These are phyloP conservation scores for Xylaria longipes DNA, from an alignment of 495 filamentous ascomycete genomes.

Conservation along the genomic window DNA sequence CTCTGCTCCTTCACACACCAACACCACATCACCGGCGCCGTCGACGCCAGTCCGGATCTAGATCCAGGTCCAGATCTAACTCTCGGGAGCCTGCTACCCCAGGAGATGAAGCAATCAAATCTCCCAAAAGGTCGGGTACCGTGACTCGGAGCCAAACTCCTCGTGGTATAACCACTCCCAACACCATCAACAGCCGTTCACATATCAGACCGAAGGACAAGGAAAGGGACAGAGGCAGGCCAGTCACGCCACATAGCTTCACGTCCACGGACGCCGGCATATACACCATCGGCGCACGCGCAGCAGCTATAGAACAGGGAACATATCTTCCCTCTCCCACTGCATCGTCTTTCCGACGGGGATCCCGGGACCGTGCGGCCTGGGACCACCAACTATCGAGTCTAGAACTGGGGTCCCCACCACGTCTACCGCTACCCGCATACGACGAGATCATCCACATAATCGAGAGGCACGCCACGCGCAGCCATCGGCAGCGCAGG, in stretches of 20 bases:
- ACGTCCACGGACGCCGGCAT: constrained; percentile 78
- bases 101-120: constrained; percentile 20
- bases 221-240: constrained; percentile 19
- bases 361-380: constrained; percentile 31
- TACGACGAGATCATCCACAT: constrained; percentile 79
- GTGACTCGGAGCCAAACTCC: constrained; percentile 25
- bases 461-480: constrained; percentile 66
- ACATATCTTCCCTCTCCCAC: constrained; percentile 48
- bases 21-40: constrained; percentile 8
- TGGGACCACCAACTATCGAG: constrained; percentile 34
- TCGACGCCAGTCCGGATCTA: constrained; percentile 4
- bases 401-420: constrained; percentile 28
- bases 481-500: constrained; percentile 72
- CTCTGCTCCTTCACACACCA: constrained; percentile 54
- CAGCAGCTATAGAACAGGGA: constrained; percentile 48
- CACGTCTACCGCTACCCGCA: constrained; percentile 45
- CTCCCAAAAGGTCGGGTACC: constrained; percentile 32
- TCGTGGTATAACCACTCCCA: constrained; percentile 24
- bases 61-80: constrained; percentile 12
- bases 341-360: constrained; percentile 24
- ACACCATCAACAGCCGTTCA: not conserved
- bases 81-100: not conserved
- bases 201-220: not conserved
- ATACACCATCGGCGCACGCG: constrained; percentile 66
- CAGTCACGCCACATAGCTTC: constrained; percentile 45